Conservation (phyloP, 176 grass and related monocot genomes). For the Elaeis guineensis region DNA sequence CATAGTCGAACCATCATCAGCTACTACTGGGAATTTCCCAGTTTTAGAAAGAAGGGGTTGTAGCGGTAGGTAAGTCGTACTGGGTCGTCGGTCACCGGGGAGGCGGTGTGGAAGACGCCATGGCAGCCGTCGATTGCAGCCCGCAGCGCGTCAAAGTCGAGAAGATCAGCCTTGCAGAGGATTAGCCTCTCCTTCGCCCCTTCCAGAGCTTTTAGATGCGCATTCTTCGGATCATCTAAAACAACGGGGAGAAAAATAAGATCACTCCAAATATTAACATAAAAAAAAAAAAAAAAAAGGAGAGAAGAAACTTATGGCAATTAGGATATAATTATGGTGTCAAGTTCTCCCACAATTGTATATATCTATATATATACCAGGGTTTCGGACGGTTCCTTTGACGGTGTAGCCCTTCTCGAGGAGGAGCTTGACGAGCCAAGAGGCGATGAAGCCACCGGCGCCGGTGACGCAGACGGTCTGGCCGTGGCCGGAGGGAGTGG, state of each 20-base stretch:
- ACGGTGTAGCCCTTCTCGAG: conserved; percentile 1
- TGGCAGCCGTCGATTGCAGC: conserved; percentile 56
- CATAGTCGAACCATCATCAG: too few relatives aligned
- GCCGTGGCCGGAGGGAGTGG: not conserved
- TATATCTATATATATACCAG: not conserved
- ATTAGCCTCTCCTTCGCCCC: conserved; percentile 56
- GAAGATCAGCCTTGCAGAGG: conserved; percentile 58
- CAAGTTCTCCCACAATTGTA: too few relatives aligned
- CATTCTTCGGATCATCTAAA: conserved; percentile 70
- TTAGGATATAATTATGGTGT: too few relatives aligned
- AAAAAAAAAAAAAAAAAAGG: not conserved
- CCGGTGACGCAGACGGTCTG: conserved; percentile 6
- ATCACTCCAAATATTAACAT: not conserved
- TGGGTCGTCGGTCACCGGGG: conserved; percentile 70
- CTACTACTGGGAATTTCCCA: too few relatives aligned
- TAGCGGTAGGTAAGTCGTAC: conserved; percentile 9
- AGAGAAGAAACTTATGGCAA: too few relatives aligned
- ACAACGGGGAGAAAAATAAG: not conserved
- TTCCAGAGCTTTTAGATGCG: conserved; percentile 47
- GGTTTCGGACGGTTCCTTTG: not conserved
- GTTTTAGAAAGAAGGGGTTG: too few relatives aligned
- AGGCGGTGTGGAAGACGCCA: conserved; percentile 83
- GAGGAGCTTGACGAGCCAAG: not conserved
- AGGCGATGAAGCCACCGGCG: not conserved
- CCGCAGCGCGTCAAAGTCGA: conserved; percentile 49